Base-by-base conservation (phyloP, 495 filamentous ascomycete species). In the Aspergillus nanangensis region DNA sequence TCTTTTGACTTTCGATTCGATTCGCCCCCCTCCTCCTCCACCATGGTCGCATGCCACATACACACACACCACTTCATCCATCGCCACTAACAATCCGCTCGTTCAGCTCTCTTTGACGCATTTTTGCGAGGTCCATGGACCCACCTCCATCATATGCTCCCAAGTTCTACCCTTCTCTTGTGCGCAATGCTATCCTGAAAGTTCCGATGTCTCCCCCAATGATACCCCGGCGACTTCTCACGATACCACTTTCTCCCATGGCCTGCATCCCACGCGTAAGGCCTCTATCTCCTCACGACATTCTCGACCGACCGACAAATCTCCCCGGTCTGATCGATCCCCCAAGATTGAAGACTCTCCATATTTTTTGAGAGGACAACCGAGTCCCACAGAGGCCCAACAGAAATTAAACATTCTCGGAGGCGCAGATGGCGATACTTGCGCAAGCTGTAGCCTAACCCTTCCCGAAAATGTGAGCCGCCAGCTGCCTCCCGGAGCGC, bases 41-140 rank as follows among this genome's bases (percentile, higher is more conserved):
- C n/a, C n/a, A n/a, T n/a, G n/a, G 25, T 29, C 25, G 25, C 25
- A 29, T 29, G 25, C 25, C 7, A 29, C 25, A 29, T 11, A 29
- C 25, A 11, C 5, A n/a, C n/a, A n/a, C n/a, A n/a, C n/a, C n/a
- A n/a, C n/a, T n/a, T n/a, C n/a, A n/a, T n/a, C n/a, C 38, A 1
- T 49, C 32, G 39, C 20, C 27, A 7, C 13, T 20, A 36, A 52
- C 47, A 38, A 48, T 33, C 19, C 8, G 25, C 31, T 27, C 21
- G 32, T 27, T 53, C 41, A 96, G 91, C 80, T 96, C 60, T 94
- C 89, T 63, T 80, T 96, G 55, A 91, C 91, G 59, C 91, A 96
- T 71, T 96, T 95, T 67, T 96, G 91, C 75, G 91, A 96, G 67
- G 76, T 90, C 57, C 90, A 96, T 76, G 91, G 91, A 49, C 91